phyloP scores from a whole-genome alignment of 73 alveolate genomes.

The Paramecium tetraurelia region DNA sequence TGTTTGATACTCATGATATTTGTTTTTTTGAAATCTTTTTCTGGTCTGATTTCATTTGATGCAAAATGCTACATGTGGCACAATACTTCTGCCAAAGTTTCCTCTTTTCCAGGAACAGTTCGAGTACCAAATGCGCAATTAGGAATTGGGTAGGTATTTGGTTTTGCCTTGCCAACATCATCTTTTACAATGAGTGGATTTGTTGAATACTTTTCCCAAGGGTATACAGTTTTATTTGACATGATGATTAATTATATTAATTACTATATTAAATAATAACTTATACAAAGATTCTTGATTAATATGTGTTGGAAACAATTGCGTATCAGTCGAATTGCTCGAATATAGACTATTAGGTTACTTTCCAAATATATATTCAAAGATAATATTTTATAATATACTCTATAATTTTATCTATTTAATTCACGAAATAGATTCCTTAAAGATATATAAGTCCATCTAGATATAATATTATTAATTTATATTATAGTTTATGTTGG shows the following conservation, averaged over 20 bases:
- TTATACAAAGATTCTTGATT: not conserved
- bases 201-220: slow-evolving; percentile 5
- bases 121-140: slow-evolving; percentile 1
- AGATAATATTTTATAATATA: too few relatives aligned
- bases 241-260: not conserved
- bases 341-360: too few relatives aligned
- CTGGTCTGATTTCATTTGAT: not conserved
- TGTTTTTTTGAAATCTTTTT: not conserved
- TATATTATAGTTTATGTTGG: too few relatives aligned
- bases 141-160: slow-evolving; percentile 26
- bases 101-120: not conserved
- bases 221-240: slow-evolving; percentile 35
- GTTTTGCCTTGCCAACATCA: slow-evolving; percentile 47
- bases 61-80: not conserved
- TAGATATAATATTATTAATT: too few relatives aligned
- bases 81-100: not conserved
- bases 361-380: too few relatives aligned
- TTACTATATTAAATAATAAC: not conserved
- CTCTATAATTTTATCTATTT: too few relatives aligned
- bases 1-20: not conserved
- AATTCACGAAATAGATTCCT: too few relatives aligned
- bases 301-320: not conserved
- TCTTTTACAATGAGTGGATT: slow-evolving; percentile 3
- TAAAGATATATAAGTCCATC: too few relatives aligned
- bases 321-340: too few relatives aligned